Evolutionary conservation across 805 yeast genomes (phyloP).

Genomic region (Wickerhamomyces subpelliculosus): DNA sequence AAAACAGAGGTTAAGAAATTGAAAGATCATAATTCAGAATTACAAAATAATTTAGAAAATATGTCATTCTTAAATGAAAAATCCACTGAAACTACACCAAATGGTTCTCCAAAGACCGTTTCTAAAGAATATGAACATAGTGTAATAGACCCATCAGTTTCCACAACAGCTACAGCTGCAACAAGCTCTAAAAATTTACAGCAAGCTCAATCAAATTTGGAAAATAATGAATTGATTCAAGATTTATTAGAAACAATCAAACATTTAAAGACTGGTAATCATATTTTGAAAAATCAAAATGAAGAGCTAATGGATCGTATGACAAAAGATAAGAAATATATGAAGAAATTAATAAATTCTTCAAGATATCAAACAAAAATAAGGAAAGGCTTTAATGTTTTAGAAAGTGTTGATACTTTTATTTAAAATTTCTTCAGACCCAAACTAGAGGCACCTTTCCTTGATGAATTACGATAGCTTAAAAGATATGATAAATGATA

Average conservation of each 20-base stretch:
- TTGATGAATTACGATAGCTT: too few species aligned
- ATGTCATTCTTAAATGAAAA: not conserved
- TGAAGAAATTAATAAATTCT: slow-evolving; percentile 12
- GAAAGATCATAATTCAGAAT: slow-evolving; percentile 7
- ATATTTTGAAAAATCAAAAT: slow-evolving; percentile 8
- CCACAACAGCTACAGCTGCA: too few species aligned
- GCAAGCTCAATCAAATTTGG: not conserved
- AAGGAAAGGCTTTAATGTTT: slow-evolving; percentile 13
- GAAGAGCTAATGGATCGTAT: slow-evolving; percentile 2
- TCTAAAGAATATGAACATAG: not conserved
- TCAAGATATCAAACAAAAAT: slow-evolving; percentile 9
- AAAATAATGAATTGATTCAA: slow-evolving; percentile 10
- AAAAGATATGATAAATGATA: too few species aligned
- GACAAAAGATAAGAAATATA: slow-evolving; percentile 12
- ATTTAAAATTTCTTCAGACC: slow-evolving; percentile 4
- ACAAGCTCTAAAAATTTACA: not conserved
- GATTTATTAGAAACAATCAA: slow-evolving; percentile 17
- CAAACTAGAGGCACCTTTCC: too few species aligned
- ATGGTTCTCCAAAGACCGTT: slow-evolving; percentile 1
- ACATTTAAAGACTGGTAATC: slow-evolving; percentile 10
- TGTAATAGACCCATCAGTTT: too few species aligned
- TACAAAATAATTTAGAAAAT: slow-evolving; percentile 8
- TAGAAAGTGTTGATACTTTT: slow-evolving; percentile 15
- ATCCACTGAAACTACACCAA: not conserved
- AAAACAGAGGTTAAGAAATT: slow-evolving; percentile 6